phyloP scores from a whole-genome alignment of 2,329 filamentous ascomycete species.

The Colletotrichum cordylinicola region DNA sequence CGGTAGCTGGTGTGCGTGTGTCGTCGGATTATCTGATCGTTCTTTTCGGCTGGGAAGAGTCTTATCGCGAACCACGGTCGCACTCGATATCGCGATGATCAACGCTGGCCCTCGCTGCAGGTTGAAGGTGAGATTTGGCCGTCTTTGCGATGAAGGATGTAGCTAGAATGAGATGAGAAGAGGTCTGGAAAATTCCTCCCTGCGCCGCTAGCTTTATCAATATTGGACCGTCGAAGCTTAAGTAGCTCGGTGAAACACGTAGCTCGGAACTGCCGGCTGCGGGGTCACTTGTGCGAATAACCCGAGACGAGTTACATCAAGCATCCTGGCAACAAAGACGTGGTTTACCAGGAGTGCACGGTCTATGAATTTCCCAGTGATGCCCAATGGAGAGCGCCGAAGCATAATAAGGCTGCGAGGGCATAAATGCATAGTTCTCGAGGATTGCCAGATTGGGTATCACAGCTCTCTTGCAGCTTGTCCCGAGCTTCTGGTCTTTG shows the following conservation, averaged over 20 bases:
- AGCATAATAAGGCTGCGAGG: neutral
- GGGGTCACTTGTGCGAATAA: neutral
- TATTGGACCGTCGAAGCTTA: neutral
- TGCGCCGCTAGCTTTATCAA: neutral
- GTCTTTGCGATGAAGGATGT: conserved; percentile 8
- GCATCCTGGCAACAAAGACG: neutral
- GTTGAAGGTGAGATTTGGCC: neutral
- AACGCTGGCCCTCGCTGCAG: neutral
- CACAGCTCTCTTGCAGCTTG: neutral
- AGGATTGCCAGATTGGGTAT: neutral
- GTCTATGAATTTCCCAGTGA: neutral
- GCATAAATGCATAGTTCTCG: neutral
- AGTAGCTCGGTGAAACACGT: neutral
- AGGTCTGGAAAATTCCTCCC: neutral
- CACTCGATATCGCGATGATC: neutral
- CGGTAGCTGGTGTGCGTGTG: neutral
- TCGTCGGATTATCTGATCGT: neutral
- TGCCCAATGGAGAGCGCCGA: neutral
- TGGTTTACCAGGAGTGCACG: neutral
- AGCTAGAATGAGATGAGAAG: neutral
- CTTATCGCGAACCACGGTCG: neutral
- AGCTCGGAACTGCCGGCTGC: conserved; percentile 3
- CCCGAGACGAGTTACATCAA: neutral
- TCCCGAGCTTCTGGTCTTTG: neutral
- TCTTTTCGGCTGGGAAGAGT: neutral